Base-by-base conservation (phyloP, 768 basidiomycete species). In the Termitomyces sp. region DNA sequence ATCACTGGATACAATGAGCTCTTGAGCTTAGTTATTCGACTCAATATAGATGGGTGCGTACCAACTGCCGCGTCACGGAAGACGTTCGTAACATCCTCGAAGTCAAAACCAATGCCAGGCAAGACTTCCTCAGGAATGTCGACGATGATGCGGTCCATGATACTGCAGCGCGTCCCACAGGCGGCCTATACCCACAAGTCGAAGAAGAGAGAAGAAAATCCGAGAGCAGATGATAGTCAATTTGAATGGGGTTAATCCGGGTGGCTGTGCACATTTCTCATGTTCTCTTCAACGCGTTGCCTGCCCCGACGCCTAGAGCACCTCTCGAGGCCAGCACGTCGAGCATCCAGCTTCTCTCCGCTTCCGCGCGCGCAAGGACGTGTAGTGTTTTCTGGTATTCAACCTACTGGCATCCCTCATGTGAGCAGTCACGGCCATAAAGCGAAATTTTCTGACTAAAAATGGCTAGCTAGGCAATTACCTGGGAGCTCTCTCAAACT, bases 381-480 rank as follows among this genome's bases (percentile, higher is more conserved):
- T 15, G 79, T 87, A 52, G 77, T 96, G 40, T 90, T 98, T 71
- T 94, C 92, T 13, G 96, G 94, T 4, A 96, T 98, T 35, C 96
- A 96, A 70, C 96, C 96, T 0, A 96, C 96, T 2, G 92, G 94
- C 0, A 85, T 90, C 3, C 92, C 93, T 51, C 94, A 96, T 76
- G 94, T 95, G 73, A 66, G 84, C 71, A 2, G 12, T n/a, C 39
- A 7, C 35, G 18, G 20, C 24, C 22, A 12, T 6, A 33, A 35
- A 45, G 1, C 40, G 22, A 48, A 51, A 50, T 63, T 62, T 60
- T 58, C 55, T 63, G 16, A 67, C 56, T 15, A 24, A 35, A 28
- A 16, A 40, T 39, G n/a, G 24, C 54, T 64, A 98, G 95, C 79
- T 97, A 69, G 96, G 96, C 48, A 98, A 98, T 73, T 92, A 94